Evolutionary conservation across 2,329 filamentous ascomycete species (phyloP), one percentile per base, ranked within the genome.

Genomic region (Mycosphaerella arachidis): DNA sequence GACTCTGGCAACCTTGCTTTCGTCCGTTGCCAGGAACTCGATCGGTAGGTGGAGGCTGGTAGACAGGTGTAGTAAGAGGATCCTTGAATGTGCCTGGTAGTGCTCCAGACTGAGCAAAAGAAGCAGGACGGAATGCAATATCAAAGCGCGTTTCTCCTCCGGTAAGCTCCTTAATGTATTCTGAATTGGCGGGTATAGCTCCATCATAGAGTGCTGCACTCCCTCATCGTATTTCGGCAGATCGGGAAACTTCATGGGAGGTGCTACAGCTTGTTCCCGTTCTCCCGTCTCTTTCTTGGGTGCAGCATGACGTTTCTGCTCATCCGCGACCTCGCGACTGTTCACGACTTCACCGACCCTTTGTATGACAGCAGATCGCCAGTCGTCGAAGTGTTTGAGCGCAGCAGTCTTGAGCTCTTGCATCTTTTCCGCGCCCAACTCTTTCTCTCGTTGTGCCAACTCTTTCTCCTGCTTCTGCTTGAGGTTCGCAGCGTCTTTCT

Each of bases 311-410:
- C 73, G 68, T 20, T 73, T 66, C 62, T 73, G 68, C 58, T 69
- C 68, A 46, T 69, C 55, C 6, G 68, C 71, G 33, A 65, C 65
- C 45, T 75, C 68, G 30, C 69, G 68, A 5, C 74, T 70, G 60
- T 78, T 78, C 51, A 82, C 72, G 37, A 91, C 83, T 66, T 94
- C 88, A 18, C 86, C 84, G 27, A 96, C 78, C 13, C 92, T 84
- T 58, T 84, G 81, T 45, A 90, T 77, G 9, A 96, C 84, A 12
- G 80, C 79, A 6, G 85, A 81, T 68, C 90, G 84, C 93, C 93
- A 97, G 64, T 91, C 88, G 59, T 89, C 86, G 71, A 93, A 96
- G 71, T 88, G 86, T 6, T 81, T 77, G 5, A 95, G 72, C 1
- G 86, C 82, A 56, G 88, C 86, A 63, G 83, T 85, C 76, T 35